phyloP scores from a whole-genome alignment of 768 basidiomycete species.

The Rhodosporidiobolus odoratus region DNA sequence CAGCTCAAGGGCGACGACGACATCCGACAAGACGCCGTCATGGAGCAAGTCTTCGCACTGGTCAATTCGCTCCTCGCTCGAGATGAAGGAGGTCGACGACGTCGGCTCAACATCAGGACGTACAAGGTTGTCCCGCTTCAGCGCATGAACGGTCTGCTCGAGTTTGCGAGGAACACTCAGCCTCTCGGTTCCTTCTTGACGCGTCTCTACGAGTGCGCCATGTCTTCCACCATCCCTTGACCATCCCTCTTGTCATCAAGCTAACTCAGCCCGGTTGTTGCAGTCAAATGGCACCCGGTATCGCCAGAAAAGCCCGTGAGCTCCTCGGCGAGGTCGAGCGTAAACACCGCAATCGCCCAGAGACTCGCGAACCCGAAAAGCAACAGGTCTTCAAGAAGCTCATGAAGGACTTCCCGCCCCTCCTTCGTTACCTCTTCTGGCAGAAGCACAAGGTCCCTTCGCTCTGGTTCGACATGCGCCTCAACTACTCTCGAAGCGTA shows the following conservation, averaged over 20 bases:
- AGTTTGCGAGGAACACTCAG: slow-evolving; percentile 77
- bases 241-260: no score
- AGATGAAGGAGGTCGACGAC: slow-evolving; percentile 69
- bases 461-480: slow-evolving; percentile 83
- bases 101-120: slow-evolving; percentile 67
- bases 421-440: slow-evolving; percentile 90
- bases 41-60: slow-evolving; percentile 94
- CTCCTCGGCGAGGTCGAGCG: not conserved
- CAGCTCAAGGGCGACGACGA: slow-evolving; percentile 96
- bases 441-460: slow-evolving; percentile 82
- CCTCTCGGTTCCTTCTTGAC: slow-evolving; percentile 53
- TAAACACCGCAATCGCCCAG: slow-evolving; percentile 10
- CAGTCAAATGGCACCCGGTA: slow-evolving; percentile 4
- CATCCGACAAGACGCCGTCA: slow-evolving; percentile 91
- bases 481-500: slow-evolving; percentile 84
- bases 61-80: slow-evolving; percentile 69
- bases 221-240: not conserved
- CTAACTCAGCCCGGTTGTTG: no score
- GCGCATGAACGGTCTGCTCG: slow-evolving; percentile 72
- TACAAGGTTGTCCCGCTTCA: slow-evolving; percentile 88
- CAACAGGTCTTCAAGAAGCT: slow-evolving; percentile 47
- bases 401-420: slow-evolving; percentile 61
- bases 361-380: slow-evolving; percentile 18
- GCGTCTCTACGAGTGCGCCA: slow-evolving; percentile 24
- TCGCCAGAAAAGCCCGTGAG: not conserved